Evolutionary conservation across 2,329 filamentous ascomycete genomes (phyloP).

Genomic region (Ophiosphaerella korrae): DNA sequence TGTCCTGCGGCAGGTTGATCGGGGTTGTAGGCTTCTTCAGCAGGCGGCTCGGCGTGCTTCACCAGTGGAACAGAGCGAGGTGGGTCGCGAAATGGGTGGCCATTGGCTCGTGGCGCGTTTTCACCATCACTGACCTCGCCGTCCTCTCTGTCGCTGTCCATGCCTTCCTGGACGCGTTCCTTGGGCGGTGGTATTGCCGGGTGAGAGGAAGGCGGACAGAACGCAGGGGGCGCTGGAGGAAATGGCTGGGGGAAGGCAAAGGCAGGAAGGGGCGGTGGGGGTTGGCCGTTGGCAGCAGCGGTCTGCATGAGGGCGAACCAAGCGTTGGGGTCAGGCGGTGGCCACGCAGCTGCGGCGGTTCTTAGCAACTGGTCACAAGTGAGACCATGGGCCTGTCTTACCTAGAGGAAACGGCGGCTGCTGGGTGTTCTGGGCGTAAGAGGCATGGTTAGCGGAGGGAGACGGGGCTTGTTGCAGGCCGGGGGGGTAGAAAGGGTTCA

Average conservation of each 20-base stretch:
- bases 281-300: conserved; percentile 14
- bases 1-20: conserved; percentile 26
- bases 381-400: conserved; percentile 2
- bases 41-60: not conserved
- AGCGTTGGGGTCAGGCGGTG: conserved; percentile 36
- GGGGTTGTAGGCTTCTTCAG: conserved; percentile 23
- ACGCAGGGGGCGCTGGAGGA: conserved; percentile 19
- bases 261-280: conserved; percentile 28
- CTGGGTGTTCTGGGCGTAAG: conserved; percentile 31
- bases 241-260: conserved; percentile 24
- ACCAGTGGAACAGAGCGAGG: conserved; percentile 32
- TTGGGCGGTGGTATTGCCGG: conserved; percentile 12
- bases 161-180: conserved; percentile 37
- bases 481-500: conserved; percentile 18
- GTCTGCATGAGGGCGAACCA: conserved; percentile 34
- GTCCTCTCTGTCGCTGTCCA: conserved; percentile 65
- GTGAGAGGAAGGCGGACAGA: conserved; percentile 16
- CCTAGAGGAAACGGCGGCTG: conserved; percentile 24
- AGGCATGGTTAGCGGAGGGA: conserved; percentile 27
- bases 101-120: conserved; percentile 11
- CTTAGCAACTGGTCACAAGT: not conserved
- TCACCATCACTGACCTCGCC: conserved; percentile 73
- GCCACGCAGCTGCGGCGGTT: conserved; percentile 24
- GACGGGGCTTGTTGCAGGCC: conserved; percentile 11
- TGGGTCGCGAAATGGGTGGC: conserved; percentile 12